Percentiles rank a stretch among this genome's conserved stretches.
Conservation (phyloP, 768 basidiomycete genomes). For the Scleroderma citrinum region DNA sequence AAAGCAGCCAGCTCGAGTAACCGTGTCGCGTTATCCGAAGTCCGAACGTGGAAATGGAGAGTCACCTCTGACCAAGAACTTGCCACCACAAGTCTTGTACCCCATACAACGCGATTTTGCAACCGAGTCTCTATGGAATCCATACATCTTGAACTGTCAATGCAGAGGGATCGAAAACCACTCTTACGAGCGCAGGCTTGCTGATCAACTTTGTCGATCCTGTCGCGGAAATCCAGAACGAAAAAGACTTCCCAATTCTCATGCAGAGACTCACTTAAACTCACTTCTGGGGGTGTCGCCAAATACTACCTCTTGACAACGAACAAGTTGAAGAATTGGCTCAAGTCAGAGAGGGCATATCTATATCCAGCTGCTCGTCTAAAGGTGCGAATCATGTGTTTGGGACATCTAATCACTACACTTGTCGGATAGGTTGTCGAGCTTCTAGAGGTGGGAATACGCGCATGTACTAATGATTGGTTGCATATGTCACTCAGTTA, state of each 20-base stretch:
- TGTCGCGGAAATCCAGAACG: slow-evolving; percentile 14
- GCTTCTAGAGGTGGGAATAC: slow-evolving; percentile 39
- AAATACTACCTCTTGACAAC: slow-evolving; percentile 17
- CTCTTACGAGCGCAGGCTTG: too few species aligned
- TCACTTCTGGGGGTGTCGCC: slow-evolving; percentile 25
- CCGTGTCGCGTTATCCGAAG: too few species aligned
- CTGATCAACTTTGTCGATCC: too few species aligned
- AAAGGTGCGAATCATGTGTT: slow-evolving; percentile 34
- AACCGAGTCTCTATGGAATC: too few species aligned
- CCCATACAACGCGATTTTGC: too few species aligned
- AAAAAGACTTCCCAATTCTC: slow-evolving; percentile 34
- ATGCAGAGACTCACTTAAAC: slow-evolving; percentile 28
- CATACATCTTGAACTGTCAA: too few species aligned
- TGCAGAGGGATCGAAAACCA: too few species aligned
- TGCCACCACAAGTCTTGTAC: too few species aligned
- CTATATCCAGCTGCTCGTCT: slow-evolving; percentile 44
- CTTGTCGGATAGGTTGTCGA: slow-evolving; percentile 38
- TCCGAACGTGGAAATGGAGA: too few species aligned
- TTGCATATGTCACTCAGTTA: slow-evolving; percentile 15
- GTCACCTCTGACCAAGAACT: too few species aligned
- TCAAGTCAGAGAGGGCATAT: slow-evolving; percentile 45
- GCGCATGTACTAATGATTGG: slow-evolving; percentile 7
- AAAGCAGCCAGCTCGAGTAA: too few species aligned
- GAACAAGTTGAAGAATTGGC: slow-evolving; percentile 40
- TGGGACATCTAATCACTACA: too few species aligned